phyloP scores from a whole-genome alignment of 352 stramenopile genomes.

The Phytophthora macrochlamydospora region DNA sequence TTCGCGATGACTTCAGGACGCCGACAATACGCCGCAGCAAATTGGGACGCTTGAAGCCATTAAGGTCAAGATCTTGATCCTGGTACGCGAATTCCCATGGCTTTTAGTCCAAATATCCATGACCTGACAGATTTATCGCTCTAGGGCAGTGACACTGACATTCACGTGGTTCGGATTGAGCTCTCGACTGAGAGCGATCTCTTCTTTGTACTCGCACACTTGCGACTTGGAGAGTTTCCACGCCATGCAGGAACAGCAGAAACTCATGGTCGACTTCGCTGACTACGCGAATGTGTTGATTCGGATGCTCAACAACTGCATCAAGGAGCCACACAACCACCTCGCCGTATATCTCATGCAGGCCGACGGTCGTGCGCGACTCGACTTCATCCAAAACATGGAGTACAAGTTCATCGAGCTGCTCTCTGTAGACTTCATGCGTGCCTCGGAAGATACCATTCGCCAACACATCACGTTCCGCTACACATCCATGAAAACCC shows the following conservation, averaged over 20 bases:
- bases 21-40: constrained; percentile 87
- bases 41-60: constrained; percentile 94
- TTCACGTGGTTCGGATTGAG: constrained; percentile 89
- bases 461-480: constrained; percentile 94
- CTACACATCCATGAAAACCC: constrained; percentile 94
- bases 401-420: constrained; percentile 97
- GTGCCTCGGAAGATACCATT: constrained; percentile 89
- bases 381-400: constrained; percentile 97
- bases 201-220: constrained; percentile 93
- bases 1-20: constrained; percentile 41
- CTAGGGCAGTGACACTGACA: constrained; percentile 84
- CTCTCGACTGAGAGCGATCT: constrained; percentile 93
- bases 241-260: constrained; percentile 94
- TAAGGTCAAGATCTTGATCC: constrained; percentile 94
- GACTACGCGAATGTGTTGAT: constrained; percentile 95
- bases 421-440: constrained; percentile 90
- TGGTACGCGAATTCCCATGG: constrained; percentile 41
- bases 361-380: constrained; percentile 84
- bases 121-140: constrained; percentile 4
- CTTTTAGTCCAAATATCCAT: neutral
- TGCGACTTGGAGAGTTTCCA: constrained; percentile 89
- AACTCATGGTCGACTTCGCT: constrained; percentile 95
- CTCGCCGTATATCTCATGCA: constrained; percentile 95
- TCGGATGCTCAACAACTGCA: constrained; percentile 96
- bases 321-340: constrained; percentile 95